Conservation (phyloP, 805 yeast genomes). For the Cyberlindnera petersonii region DNA sequence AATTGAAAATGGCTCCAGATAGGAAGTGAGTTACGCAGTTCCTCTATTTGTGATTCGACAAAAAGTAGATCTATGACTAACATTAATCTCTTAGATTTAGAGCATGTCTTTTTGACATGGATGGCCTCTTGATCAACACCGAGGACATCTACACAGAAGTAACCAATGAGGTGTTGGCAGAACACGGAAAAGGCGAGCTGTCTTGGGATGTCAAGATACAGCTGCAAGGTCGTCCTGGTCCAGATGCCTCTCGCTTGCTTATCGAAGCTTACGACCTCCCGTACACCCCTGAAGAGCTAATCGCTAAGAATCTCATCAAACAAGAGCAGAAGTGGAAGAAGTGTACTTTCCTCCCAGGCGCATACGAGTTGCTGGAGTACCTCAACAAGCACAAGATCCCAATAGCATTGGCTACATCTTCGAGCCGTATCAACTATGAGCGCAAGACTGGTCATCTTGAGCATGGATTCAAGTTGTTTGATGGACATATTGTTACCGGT, state of each 20-base stretch:
- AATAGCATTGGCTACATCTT: constrained; percentile 88
- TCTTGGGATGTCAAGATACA: constrained; percentile 89
- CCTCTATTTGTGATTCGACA: background rate
- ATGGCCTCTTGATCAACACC: constrained; percentile 87
- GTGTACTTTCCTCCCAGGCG: constrained; percentile 78
- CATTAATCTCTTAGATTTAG: constrained; percentile 31
- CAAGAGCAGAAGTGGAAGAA: constrained; percentile 58
- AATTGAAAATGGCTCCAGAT: constrained; percentile 1
- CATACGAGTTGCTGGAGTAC: constrained; percentile 57
- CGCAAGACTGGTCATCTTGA: constrained; percentile 68
- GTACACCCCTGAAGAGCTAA: constrained; percentile 61
- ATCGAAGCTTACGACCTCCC: constrained; percentile 68
- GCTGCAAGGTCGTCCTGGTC: constrained; percentile 90
- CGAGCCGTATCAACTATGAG: constrained; percentile 55
- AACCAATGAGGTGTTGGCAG: constrained; percentile 58
- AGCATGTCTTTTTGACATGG: constrained; percentile 89
- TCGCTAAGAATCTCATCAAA: constrained; percentile 44
- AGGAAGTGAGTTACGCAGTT: constrained; percentile 1
- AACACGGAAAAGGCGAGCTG: constrained; percentile 71
- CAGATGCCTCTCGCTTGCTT: constrained; percentile 46
- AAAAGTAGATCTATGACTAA: no score
- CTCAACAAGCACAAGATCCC: constrained; percentile 58
- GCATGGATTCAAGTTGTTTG: constrained; percentile 62
- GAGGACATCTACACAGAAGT: constrained; percentile 89
- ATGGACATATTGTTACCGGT: constrained; percentile 71